Evolutionary conservation across 73 alveolate species (phyloP).

Genomic region (Blepharisma japonicum): DNA sequence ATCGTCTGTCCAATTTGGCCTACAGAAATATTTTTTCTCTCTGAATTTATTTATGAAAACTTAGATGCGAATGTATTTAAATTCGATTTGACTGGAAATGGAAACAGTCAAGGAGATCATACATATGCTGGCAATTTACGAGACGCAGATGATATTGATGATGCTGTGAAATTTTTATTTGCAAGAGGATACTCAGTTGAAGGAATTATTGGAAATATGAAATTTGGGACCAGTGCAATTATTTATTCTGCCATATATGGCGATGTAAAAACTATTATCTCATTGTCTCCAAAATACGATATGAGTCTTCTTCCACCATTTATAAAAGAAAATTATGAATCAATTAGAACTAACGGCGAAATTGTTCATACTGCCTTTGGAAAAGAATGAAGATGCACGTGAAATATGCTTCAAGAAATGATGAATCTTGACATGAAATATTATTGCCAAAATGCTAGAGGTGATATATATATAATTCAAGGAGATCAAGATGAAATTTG

Average conservation of each 20-base stretch:
- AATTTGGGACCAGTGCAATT: not conserved
- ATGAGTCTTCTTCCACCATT: not conserved
- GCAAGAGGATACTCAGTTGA: not conserved
- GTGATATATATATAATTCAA: too few relatives aligned
- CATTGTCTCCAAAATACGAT: not conserved
- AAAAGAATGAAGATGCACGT: too few relatives aligned
- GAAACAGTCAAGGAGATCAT: not conserved
- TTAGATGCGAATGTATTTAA: not conserved
- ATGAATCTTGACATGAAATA: too few relatives aligned
- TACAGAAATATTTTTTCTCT: not conserved
- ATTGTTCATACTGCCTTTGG: too few relatives aligned
- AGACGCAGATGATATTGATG: constrained; percentile 1
- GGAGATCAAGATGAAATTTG: too few relatives aligned
- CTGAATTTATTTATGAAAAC: not conserved
- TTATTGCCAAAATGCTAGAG: too few relatives aligned
- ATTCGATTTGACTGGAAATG: not conserved
- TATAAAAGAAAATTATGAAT: not conserved
- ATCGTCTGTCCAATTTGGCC: too few relatives aligned
- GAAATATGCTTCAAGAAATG: too few relatives aligned
- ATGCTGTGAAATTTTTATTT: not conserved
- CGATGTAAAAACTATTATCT: not conserved
- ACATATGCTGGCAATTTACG: not conserved
- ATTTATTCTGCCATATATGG: constrained; percentile 4
- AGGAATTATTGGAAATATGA: constrained; percentile 3
- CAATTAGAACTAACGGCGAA: too few relatives aligned